Evolutionary conservation across 2,329 filamentous ascomycete species (phyloP).

Genomic region (Beauveria medogensis): DNA sequence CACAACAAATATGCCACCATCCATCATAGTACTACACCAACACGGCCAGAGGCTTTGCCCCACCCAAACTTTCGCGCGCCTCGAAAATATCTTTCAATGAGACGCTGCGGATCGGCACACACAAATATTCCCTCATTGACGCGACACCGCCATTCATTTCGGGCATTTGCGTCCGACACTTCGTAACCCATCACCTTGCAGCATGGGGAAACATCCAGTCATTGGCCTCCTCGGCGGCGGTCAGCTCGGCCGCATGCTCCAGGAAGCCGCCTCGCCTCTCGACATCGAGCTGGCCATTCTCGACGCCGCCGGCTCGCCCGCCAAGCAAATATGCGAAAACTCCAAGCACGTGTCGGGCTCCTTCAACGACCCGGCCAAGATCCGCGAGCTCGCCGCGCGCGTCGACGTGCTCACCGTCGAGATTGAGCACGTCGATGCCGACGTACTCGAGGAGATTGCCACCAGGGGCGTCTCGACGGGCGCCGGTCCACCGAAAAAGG

Average conservation of each 20-base stretch:
- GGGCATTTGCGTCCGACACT: background rate
- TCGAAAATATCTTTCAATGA: background rate
- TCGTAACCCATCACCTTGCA: background rate
- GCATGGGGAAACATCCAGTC: constrained; percentile 28
- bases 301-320: constrained; percentile 67
- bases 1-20: no score
- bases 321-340: constrained; percentile 77
- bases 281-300: constrained; percentile 74
- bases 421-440: constrained; percentile 91
- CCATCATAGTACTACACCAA: no score
- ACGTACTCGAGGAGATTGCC: constrained; percentile 76
- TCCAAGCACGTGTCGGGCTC: constrained; percentile 71
- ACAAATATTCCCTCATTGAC: background rate
- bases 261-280: constrained; percentile 68
- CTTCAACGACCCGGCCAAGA: constrained; percentile 74
- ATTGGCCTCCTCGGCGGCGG: constrained; percentile 53
- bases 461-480: constrained; percentile 52
- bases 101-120: background rate
- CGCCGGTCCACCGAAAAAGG: constrained; percentile 33
- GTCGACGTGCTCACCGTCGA: constrained; percentile 85
- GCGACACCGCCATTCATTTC: background rate
- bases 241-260: constrained; percentile 88
- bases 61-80: background rate
- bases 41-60: no score
- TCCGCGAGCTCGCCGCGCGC: constrained; percentile 66